These are phyloP conservation scores for Pseudohalonectria lignicola DNA, from an alignment of 2,329 filamentous ascomycete species.

Conservation along the genomic window DNA sequence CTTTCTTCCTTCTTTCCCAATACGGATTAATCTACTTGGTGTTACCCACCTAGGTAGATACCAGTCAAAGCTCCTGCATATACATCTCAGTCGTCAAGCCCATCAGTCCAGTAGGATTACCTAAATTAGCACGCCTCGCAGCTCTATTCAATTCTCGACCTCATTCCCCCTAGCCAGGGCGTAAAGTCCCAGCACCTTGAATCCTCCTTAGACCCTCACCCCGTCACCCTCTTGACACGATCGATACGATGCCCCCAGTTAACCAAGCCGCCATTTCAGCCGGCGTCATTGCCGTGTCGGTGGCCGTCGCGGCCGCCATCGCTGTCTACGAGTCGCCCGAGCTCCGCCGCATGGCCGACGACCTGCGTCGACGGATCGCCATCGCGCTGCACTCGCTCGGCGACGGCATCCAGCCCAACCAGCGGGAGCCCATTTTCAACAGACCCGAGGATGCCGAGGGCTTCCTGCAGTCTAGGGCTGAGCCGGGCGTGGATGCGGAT, in stretches of 20 bases:
- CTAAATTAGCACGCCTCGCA: no score
- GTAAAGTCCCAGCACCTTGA: no score
- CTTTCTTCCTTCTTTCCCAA: background rate
- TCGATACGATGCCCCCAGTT: slow-evolving; percentile 40
- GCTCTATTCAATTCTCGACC: no score
- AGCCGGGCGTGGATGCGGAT: slow-evolving; percentile 47
- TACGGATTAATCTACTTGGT: background rate
- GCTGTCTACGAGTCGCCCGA: slow-evolving; percentile 55
- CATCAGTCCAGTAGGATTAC: no score
- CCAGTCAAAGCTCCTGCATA: no score
- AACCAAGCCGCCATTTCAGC: slow-evolving; percentile 45
- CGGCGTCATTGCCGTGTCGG: slow-evolving; percentile 45
- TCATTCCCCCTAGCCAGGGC: no score
- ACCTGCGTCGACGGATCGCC: slow-evolving; percentile 50
- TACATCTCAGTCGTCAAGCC: no score
- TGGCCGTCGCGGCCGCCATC: slow-evolving; percentile 46
- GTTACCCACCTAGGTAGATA: no score
- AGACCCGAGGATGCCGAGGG: slow-evolving; percentile 56
- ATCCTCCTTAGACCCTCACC: background rate
- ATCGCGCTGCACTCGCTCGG: slow-evolving; percentile 48
- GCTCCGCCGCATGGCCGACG: slow-evolving; percentile 48
- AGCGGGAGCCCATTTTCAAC: slow-evolving; percentile 46
- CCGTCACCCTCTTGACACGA: background rate
- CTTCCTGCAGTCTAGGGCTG: slow-evolving; percentile 41
- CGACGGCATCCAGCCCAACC: slow-evolving; percentile 40